Conservation (phyloP, 1,284 basidiomycete genomes). For the Irpex rosettiformis region DNA sequence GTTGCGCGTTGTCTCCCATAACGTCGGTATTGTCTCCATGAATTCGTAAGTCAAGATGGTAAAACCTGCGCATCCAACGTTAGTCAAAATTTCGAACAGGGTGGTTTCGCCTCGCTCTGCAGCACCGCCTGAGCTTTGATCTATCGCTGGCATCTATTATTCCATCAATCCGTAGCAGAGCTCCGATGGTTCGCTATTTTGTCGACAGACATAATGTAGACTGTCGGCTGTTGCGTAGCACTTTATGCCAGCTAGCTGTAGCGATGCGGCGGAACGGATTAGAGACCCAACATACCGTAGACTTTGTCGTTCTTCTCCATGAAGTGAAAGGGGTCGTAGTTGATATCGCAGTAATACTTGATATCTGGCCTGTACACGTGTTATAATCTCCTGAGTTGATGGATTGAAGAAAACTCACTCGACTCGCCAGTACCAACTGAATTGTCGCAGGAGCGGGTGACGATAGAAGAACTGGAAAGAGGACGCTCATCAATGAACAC, state of each 20-base stretch:
- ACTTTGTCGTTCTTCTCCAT: slow-evolving; percentile 74
- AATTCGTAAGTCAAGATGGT: slow-evolving; percentile 78
- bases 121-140: too few relatives aligned
- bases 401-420: slow-evolving; percentile 34
- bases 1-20: slow-evolving; percentile 67
- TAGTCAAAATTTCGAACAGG: too few relatives aligned
- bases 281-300: slow-evolving; percentile 45
- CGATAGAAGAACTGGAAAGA: slow-evolving; percentile 50
- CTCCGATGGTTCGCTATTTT: too few relatives aligned
- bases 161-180: too few relatives aligned
- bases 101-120: too few relatives aligned
- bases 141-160: too few relatives aligned
- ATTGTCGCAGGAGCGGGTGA: slow-evolving; percentile 45
- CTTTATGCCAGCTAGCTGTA: too few relatives aligned
- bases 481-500: neutral
- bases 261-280: slow-evolving; percentile 9
- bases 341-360: slow-evolving; percentile 53
- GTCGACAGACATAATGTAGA: too few relatives aligned
- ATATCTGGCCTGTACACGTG: slow-evolving; percentile 21
- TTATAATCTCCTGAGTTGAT: slow-evolving; percentile 34
- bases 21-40: slow-evolving; percentile 65
- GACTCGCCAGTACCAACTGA: slow-evolving; percentile 33
- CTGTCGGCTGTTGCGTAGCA: too few relatives aligned
- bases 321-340: slow-evolving; percentile 70
- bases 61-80: too few relatives aligned